Percentiles rank a stretch among this genome's conserved stretches.
Evolutionary conservation across 306 rosid species (phyloP).

Genomic region (Carpinus fangiana): DNA sequence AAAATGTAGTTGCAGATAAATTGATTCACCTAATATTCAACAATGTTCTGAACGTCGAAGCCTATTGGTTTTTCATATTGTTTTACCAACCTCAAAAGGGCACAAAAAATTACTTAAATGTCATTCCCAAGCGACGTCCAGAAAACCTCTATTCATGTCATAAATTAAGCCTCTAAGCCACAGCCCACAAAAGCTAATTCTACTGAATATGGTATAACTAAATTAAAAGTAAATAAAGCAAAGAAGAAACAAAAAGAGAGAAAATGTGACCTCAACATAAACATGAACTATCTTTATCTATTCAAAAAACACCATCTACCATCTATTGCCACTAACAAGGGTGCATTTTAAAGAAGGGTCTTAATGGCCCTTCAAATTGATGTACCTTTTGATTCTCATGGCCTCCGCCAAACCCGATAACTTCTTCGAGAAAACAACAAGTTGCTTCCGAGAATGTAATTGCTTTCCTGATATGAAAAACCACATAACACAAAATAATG

Average conservation of each 20-base stretch:
- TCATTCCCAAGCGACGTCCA: not conserved
- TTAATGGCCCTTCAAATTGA: not conserved
- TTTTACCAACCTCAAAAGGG: not conserved
- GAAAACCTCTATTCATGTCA: too few species aligned
- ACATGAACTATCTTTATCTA: not conserved
- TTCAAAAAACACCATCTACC: not conserved
- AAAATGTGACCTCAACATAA: not conserved
- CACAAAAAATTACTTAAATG: not conserved
- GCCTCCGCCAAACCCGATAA: constrained; percentile 79
- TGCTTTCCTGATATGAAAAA: constrained; percentile 36
- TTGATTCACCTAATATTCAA: not conserved
- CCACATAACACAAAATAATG: constrained; percentile 11
- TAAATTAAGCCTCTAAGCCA: too few species aligned
- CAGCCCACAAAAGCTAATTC: too few species aligned
- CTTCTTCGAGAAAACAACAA: constrained; percentile 53
- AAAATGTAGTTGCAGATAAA: not conserved
- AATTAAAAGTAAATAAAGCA: not conserved
- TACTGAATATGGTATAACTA: not conserved
- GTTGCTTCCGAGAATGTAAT: constrained; percentile 32
- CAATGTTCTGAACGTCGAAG: not conserved
- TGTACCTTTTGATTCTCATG: constrained; percentile 70
- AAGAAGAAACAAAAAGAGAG: not conserved
- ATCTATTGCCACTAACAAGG: not conserved
- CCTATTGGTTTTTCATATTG: not conserved
- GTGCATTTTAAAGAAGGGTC: not conserved